Evolutionary conservation across 345 rosid genomes (phyloP), one percentile per base, ranked within the genome.

Genomic region (Schrenkiella parvula): DNA sequence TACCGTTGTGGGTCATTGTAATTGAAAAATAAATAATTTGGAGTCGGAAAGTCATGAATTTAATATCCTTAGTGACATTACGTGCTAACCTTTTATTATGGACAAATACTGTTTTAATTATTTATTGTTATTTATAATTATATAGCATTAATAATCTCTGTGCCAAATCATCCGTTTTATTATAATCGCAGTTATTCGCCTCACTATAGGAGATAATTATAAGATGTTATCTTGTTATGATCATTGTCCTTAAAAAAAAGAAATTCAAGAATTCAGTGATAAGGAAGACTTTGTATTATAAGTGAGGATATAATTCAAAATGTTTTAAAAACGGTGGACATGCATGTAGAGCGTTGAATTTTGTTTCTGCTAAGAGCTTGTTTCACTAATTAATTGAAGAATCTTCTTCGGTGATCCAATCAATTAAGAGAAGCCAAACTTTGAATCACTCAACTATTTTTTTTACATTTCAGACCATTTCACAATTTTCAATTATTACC

Each of bases 11-110:
- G 32, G 43, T 29, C 41, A 2, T 12, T 54, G 53, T 54, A 8
- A 21, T 21, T 21, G 43, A 22, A 31, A 38, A 35, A 48, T 6
- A 29, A 55, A 68, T 3, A 46, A 57, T 21, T 39, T 2, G 31
- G 43, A 52, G 28, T 53, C 13, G 70, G 43, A 12, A 61, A 39
- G 63, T 51, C 54, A 37, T 13, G 42, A 56, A 55, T 64, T 32
- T 54, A 22, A 73, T 53, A 73, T 17, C 52, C 39, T 25, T 31
- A 25, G 32, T 73, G 71, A 73, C 64, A 64, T 44, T 54, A 55
- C 71, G 57, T 64, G 65, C 58, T 64, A 64, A 73, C 71, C 65
- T 53, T 72, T 29, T 53, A 29, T 52, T 39, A 31, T 39, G 44
- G 51, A 48, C 38, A 25, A 28, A 51, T 19, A 18, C 12, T 28